Evolutionary conservation across 148 eudicot species (phyloP), one percentile per base, ranked within the genome.

Genomic region (Rhododendron mucronatum): DNA sequence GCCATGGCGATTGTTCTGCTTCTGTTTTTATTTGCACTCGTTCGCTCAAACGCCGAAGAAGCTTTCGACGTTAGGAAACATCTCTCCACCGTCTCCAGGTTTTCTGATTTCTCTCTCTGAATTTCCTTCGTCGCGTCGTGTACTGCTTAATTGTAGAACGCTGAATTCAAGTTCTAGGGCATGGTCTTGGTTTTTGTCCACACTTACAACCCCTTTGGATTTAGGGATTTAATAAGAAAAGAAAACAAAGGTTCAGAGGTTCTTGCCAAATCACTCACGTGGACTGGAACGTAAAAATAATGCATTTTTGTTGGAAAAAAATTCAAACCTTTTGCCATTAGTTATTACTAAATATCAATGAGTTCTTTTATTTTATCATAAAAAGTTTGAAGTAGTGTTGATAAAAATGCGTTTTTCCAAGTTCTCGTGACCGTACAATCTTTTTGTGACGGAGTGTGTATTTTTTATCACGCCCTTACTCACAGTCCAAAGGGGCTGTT

Each of bases 31-130:
- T 85, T 85, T 76, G 48, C 81, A 59, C 84, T 84, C 47, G 37
- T 87, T 41, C 80, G 67, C 79, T 88, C 90, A 6, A 59, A 82
- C 80, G 85, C 94, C 80, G 91, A 90, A 71, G 91, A 94, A 86
- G n/a, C 85, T 28, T 95, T 94, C 88, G 97, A 97, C 86, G 95
- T 97, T 86, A 97, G 99, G 30, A 93, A 88, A 51, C 98, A 94
- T 89, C 93, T 97, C 41, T 92, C 96, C 53, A 97, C 99, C 74
- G 98, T 91, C 15, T 81, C 99, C 47, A 94, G 99, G 99, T 94
- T 82, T 47, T 84, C 47, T 35, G 59, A 16, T 55, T 16, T 67
- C 74, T 67, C 33, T 61, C 45, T 75, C 39, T 30, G 65, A 30
- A 69, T 33, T 47, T 81, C 37, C 23, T 80, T 80, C 23, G 20